These are phyloP conservation scores for Dendrobium huoshanense DNA, from an alignment of 106 monocot genomes.

Conservation along the genomic window DNA sequence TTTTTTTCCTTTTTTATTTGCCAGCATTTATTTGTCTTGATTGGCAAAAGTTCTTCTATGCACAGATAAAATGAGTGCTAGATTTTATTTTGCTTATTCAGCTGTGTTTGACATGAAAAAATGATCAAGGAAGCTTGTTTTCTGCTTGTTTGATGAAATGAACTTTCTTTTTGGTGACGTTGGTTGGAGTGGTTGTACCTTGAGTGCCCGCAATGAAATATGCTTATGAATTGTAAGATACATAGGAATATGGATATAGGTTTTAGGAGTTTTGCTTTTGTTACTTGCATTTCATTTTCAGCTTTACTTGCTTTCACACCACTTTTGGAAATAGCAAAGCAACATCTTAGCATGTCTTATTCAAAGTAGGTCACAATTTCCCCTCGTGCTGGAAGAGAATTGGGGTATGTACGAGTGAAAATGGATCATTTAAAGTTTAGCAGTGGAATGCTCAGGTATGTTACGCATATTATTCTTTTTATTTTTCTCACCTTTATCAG, in stretches of 20 bases:
- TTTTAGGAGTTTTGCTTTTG: neutral
- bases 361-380: constrained; percentile 59
- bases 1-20: neutral
- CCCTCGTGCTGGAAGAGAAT: constrained; percentile 89
- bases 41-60: neutral
- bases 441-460: constrained; percentile 80
- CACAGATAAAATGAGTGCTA: neutral
- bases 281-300: neutral
- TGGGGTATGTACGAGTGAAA: constrained; percentile 80
- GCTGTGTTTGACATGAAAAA: neutral
- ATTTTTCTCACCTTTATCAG: neutral
- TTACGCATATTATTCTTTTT: neutral
- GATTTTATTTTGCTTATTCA: neutral
- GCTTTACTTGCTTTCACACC: neutral
- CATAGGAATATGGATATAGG: neutral
- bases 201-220: neutral
- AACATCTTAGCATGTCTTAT: constrained; percentile 4
- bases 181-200: neutral
- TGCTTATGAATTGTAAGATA: neutral
- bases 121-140: neutral
- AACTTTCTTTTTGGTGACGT: too few species aligned
- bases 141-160: too few species aligned
- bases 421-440: constrained; percentile 85
- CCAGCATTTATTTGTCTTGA: neutral
- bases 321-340: neutral